Evolutionary conservation across 495 filamentous ascomycete genomes (phyloP), one percentile per base, ranked within the genome.

Genomic region (Xylona heveae): DNA sequence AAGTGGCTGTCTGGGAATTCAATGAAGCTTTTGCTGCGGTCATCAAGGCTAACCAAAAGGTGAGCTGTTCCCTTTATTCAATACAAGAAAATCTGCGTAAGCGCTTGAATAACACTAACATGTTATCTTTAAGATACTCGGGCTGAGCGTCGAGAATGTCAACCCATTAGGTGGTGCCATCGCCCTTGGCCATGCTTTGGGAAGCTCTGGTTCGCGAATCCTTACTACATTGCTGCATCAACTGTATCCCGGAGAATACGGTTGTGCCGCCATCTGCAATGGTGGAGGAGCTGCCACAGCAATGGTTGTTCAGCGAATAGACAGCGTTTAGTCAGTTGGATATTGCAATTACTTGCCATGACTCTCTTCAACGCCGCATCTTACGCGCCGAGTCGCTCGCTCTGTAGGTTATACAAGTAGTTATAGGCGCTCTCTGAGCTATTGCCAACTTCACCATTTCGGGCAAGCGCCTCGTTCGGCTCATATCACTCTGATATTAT

Each of bases 1-100:
- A 97, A 42, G 78, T 97, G 14, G 71, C 83, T 2, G 55, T 92
- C 2, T 94, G 85, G 84, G 88, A 97, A 51, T 88, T 97, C 54
- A 97, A 97, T 51, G 88, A 97, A 50, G 88, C 88, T 0, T 97
- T 97, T 50, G 85, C 85, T 9, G 85, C 78, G 0, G 85, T 94
- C 9, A 91, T 93, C 52, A 83, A 84, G 51, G 85, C 85, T 6
- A 94, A 93, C 42, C 76, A 80, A 44, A 78, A 88, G 71, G 78
- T 76, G 45, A 52, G 50, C 41, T 16, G 23, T 13, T 7, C 8
- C 23, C 7, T 25, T 7, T n/a, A n/a, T n/a, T n/a, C n/a, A n/a
- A n/a, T n/a, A n/a, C n/a, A n/a, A n/a, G n/a, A n/a, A 17, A 31
- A 32, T 1, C n/a, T 18, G 6, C 4, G 27, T 49, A 47, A 45